A percentile compares a stretch with the other conserved stretches of the same genome.
phyloP scores from a whole-genome alignment of 2,329 filamentous ascomycete species.

The Scedosporium minutisporum region DNA sequence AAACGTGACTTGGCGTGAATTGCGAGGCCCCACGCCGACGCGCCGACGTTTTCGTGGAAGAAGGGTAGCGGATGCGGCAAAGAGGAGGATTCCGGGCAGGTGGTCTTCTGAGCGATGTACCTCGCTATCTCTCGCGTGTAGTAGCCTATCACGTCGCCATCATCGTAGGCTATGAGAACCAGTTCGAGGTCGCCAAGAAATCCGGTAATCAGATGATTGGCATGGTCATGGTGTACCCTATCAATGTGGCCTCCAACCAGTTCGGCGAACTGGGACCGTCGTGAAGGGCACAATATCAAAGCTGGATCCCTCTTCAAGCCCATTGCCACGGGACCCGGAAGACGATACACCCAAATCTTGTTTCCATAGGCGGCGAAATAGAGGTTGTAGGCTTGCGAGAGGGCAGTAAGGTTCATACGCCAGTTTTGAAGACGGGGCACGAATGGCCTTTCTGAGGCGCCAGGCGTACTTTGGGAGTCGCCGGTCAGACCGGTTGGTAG shows the following conservation, averaged over 20 bases:
- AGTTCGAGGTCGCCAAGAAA: slow-evolving; percentile 63
- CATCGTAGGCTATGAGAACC: slow-evolving; percentile 58
- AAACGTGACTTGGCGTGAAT: slow-evolving; percentile 73
- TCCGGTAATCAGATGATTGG: slow-evolving; percentile 62
- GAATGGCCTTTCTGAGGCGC: background rate
- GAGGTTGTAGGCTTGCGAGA: slow-evolving; percentile 50
- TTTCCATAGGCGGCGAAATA: slow-evolving; percentile 52
- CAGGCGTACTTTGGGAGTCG: background rate
- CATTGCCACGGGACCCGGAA: slow-evolving; percentile 34
- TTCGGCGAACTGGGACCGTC: slow-evolving; percentile 25
- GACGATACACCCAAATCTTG: slow-evolving; percentile 48
- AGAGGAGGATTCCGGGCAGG: slow-evolving; percentile 1
- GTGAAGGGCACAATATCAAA: slow-evolving; percentile 36
- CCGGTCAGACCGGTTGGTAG: background rate
- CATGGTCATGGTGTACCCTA: slow-evolving; percentile 40
- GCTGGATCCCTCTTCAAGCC: slow-evolving; percentile 38
- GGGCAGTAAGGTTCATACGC: slow-evolving; percentile 46
- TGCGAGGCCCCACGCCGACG: slow-evolving; percentile 81
- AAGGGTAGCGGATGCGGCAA: slow-evolving; percentile 35
- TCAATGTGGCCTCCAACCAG: slow-evolving; percentile 45
- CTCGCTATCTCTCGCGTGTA: slow-evolving; percentile 46
- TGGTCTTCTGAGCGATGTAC: slow-evolving; percentile 22
- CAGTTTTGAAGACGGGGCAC: slow-evolving; percentile 21
- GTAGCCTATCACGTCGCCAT: slow-evolving; percentile 66
- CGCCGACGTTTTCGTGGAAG: slow-evolving; percentile 65